Conservation (phyloP, 495 filamentous ascomycete genomes). For the Daldinia caldariorum region DNA sequence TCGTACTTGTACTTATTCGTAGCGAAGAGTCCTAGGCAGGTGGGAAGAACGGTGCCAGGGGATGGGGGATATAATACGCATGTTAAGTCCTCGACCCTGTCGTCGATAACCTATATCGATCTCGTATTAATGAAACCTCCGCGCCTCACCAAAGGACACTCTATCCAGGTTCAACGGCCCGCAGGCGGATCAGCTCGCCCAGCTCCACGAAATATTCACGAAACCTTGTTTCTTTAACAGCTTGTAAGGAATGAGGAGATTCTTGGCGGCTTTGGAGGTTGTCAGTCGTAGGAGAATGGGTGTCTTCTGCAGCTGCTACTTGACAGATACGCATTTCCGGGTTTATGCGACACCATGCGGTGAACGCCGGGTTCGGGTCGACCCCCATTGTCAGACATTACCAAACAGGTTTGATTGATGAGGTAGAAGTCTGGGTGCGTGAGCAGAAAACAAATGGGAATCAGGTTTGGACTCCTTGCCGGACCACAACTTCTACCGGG, state of each 20-base stretch:
- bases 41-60: constrained; percentile 17
- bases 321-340: constrained; percentile 26
- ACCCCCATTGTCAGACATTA: constrained; percentile 20
- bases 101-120: constrained; percentile 45
- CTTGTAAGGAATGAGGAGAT: constrained; percentile 35
- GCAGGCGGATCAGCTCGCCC: constrained; percentile 36
- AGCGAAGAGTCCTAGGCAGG: constrained; percentile 12
- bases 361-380: constrained; percentile 23
- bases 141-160: constrained; percentile 34
- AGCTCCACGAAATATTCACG: constrained; percentile 33
- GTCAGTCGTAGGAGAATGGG: constrained; percentile 12
- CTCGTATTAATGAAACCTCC: constrained; percentile 40
- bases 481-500: constrained; percentile 4
- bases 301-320: constrained; percentile 38
- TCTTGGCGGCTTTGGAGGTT: constrained; percentile 27
- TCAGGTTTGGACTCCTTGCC: constrained; percentile 10
- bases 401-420: constrained; percentile 18
- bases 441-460: constrained; percentile 5
- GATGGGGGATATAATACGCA: constrained; percentile 30
- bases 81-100: constrained; percentile 41
- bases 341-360: constrained; percentile 32
- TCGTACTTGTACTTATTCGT: constrained; percentile 7
- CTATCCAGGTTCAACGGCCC: constrained; percentile 9
- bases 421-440: constrained; percentile 12
- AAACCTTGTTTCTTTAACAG: constrained; percentile 20